Base-by-base conservation (phyloP, 129 eudicot genomes). In the Logfia minima region DNA sequence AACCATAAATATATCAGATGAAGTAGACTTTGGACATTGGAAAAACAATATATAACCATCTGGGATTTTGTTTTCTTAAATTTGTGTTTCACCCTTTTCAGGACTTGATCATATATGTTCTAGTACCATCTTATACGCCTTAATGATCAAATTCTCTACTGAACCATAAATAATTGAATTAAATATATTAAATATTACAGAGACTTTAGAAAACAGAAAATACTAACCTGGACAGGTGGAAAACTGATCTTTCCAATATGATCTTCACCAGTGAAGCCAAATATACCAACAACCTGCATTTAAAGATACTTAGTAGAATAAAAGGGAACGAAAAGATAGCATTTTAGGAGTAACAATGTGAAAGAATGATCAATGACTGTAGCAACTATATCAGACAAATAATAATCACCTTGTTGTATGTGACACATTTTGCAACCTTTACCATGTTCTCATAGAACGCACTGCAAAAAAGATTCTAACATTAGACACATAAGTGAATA, bases 181-280 rank as follows among this genome's bases (percentile, higher is more conserved):
- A 39, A 39, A 39, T 39, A 39, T 39, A 39, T 39, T 39, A 2
- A 8, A 39, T 39, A 39, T 7, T 10, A 10, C 8, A 39, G 45
- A 39, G 18, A 18, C 24, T 59, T 65, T 4, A 29, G 32, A 37
- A 1, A 72, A 22, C 18, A 8, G 34, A 71, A 77, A 45, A 29
- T 39, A 48, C n/a, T 66, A 61, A 93, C 98, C 98, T 93, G 97
- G 74, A 90, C 87, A 11, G 98, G 89, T 0, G 98, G 98, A 78
- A 93, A 93, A 75, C 90, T 85, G 55, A 93, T 86, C 81, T 93
- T 93, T 58, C 96, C 97, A 26, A 93, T 90, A 83, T 93, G 97
- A 83, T 93, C 98, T 86, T 93, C 98, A 70, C 92, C 96, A 16
- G 84, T 88, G 76, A 93, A 90, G 53, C 97, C 98, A 85, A 93